These are phyloP conservation scores for Sphaerostilbella broomeana DNA, from an alignment of 2,329 filamentous ascomycete genomes.

Conservation along the genomic window DNA sequence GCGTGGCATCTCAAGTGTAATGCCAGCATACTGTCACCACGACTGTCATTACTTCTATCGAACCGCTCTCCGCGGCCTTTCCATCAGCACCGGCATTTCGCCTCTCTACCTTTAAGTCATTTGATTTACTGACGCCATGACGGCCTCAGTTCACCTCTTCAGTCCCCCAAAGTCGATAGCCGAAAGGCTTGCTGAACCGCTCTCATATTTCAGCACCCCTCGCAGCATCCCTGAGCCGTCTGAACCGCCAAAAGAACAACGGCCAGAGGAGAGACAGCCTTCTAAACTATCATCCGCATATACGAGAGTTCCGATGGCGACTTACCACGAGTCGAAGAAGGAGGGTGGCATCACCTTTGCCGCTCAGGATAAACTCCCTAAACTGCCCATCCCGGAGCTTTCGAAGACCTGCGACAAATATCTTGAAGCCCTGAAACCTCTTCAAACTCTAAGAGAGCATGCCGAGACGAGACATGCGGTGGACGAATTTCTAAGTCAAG, in stretches of 20 bases:
- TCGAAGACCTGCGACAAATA: slow-evolving; percentile 74
- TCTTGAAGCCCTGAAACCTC: slow-evolving; percentile 67
- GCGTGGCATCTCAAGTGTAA: slow-evolving; percentile 41
- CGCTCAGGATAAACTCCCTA: slow-evolving; percentile 79
- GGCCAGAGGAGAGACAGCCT: slow-evolving; percentile 10
- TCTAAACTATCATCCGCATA: slow-evolving; percentile 27
- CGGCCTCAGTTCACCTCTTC: slow-evolving; percentile 31
- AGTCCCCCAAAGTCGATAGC: slow-evolving; percentile 66
- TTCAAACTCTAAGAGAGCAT: slow-evolving; percentile 77
- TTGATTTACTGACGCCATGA: slow-evolving; percentile 29
- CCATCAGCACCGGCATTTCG: slow-evolving; percentile 71
- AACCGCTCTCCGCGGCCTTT: slow-evolving; percentile 79
- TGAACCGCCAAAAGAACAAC: slow-evolving; percentile 15
- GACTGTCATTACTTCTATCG: slow-evolving; percentile 93
- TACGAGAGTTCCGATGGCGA: slow-evolving; percentile 46
- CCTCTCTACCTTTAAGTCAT: slow-evolving; percentile 60
- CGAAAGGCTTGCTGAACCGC: slow-evolving; percentile 52
- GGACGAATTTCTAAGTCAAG: slow-evolving; percentile 70
- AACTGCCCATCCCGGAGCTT: slow-evolving; percentile 86
- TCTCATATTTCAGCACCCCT: slow-evolving; percentile 30
- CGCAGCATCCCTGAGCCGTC: slow-evolving; percentile 30
- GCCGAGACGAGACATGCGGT: slow-evolving; percentile 75
- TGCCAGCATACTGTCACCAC: slow-evolving; percentile 76
- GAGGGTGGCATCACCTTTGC: slow-evolving; percentile 80
- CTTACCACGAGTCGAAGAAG: slow-evolving; percentile 45